Evolutionary conservation across 1,139 yeast species (phyloP), one percentile per base, ranked within the genome.

Genomic region (Yamadazyma trypodendri): DNA sequence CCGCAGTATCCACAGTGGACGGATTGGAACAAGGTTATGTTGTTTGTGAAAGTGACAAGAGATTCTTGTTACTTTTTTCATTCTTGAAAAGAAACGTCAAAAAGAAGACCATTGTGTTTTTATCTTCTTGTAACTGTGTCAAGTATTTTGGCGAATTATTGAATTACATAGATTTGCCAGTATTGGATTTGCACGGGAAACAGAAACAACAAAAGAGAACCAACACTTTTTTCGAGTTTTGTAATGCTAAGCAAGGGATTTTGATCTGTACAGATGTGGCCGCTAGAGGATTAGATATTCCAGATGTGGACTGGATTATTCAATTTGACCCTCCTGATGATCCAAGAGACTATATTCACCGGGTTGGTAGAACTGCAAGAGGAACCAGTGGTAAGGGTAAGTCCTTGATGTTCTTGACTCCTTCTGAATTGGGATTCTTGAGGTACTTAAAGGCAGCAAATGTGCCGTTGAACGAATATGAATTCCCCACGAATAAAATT

Each of bases 301-400:
- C 97, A 36, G 85, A 95, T 21, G 97, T 92, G 38, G 96, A 90
- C 65, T 92, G 97, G 96, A 92, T 92, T 54, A 82, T 92, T 45
- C 97, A 92, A 68, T 89, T 86, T 52, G 97, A 92, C 61, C 97
- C 97, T 35, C 97, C 97, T 59, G 97, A 92, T 81, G 97, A 92
- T 66, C 97, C 97, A 61, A 81, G 97, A 65, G 97, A 90, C 65
- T 92, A 92, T 58, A 90, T 92, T 53, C 98, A 92, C 65, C 81
- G 97, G 63, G 97, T 92, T 25, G 98, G 98, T 47, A 83, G 98
- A 73, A 92, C 98, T 20, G 98, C 98, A 13, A 81, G 98, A 68
- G 98, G 97, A 42, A 75, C 95, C 15, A 60, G 77, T 36, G 97
- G 96, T 41, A 84, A 84, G 58, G 99, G 99, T 50, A 87, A 84